Base-by-base conservation (phyloP, 2,329 filamentous ascomycete genomes). In the Clarireedia paspali region DNA sequence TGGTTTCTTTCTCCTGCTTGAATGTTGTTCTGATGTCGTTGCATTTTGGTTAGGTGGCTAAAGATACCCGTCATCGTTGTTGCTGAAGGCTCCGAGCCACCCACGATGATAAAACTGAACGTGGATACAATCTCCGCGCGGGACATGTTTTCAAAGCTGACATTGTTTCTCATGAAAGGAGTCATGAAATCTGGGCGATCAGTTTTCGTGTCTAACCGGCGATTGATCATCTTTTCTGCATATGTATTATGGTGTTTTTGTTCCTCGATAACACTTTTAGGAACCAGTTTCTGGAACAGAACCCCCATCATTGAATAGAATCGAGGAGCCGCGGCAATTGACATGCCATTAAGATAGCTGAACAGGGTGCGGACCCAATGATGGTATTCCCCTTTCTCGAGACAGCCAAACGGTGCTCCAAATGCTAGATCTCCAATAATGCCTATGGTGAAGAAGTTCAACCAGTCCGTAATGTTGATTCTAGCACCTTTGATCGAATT, bases 391-490 rank as follows among this genome's bases (percentile, higher is more conserved):
- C 66, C 65, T 44, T 59, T 59, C 39, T 68, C 57, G 6, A 72
- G 56, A 45, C 63, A 67, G 7, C 63, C 62, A 58, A 73, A 74
- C 1, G 70, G 67, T 53, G 73, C 69, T 2, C 72, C 73, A 58
- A 75, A 76, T 0, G 73, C 69, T 38, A 76, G 66, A 55, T 75
- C 73, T 24, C 72, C 72, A 39, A 72, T 68, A 20, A 72, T 63
- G 56, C 72, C 71, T 58, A 73, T 71, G 3, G 70, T 66, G 4
- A 65, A 53, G 58, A 65, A 70, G 49, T 70, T 69, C 54, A 60
- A 68, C 69, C 67, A 71, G 46, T 65, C 58, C 10, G 56, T 63
- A 60, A 71, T 64, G 34, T 62, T 56, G n/a, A 59, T 45, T 7
- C n/a, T 2, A n/a, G 56, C 45, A 14, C 40, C 49, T 17, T 49